Percentiles rank a stretch among this genome's conserved stretches.
Conservation (phyloP, 345 rosid genomes). For the Noccaea caerulescens region DNA sequence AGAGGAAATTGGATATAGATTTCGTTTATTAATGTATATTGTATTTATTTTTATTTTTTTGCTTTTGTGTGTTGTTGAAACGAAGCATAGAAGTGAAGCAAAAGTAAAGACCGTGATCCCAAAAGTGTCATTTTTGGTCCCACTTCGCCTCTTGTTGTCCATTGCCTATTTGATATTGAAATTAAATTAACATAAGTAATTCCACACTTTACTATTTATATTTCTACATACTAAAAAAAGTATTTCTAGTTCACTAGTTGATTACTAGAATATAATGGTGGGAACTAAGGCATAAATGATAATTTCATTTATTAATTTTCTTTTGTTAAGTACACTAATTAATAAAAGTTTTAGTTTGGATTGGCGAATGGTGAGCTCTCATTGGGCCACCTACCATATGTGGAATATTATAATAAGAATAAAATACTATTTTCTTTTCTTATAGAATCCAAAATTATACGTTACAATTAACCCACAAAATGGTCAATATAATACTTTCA, state of each 20-base stretch:
- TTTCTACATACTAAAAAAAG: background rate
- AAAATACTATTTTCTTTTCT: constrained; percentile 26
- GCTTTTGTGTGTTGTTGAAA: constrained; percentile 46
- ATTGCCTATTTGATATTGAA: constrained; percentile 35
- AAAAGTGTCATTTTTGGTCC: constrained; percentile 63
- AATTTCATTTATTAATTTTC: background rate
- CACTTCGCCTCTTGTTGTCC: constrained; percentile 52
- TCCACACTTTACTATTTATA: constrained; percentile 23
- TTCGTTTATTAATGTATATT: background rate
- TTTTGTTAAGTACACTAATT: background rate
- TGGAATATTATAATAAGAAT: constrained; percentile 14
- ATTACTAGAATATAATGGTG: constrained; percentile 15
- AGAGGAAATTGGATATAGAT: background rate
- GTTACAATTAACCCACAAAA: constrained; percentile 40
- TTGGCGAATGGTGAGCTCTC: constrained; percentile 43
- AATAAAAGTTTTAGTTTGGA: constrained; percentile 23
- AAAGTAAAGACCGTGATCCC: constrained; percentile 74
- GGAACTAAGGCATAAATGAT: constrained; percentile 10
- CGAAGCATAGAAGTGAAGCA: constrained; percentile 88
- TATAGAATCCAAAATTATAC: constrained; percentile 41
- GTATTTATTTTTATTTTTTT: constrained; percentile 16
- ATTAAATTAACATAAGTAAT: constrained; percentile 20
- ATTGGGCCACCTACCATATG: constrained; percentile 43
- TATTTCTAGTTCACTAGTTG: constrained; percentile 18
- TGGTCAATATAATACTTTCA: constrained; percentile 34